These are phyloP conservation scores for Phytophthora cactorum DNA, from an alignment of 352 stramenopile species.

Conservation along the genomic window DNA sequence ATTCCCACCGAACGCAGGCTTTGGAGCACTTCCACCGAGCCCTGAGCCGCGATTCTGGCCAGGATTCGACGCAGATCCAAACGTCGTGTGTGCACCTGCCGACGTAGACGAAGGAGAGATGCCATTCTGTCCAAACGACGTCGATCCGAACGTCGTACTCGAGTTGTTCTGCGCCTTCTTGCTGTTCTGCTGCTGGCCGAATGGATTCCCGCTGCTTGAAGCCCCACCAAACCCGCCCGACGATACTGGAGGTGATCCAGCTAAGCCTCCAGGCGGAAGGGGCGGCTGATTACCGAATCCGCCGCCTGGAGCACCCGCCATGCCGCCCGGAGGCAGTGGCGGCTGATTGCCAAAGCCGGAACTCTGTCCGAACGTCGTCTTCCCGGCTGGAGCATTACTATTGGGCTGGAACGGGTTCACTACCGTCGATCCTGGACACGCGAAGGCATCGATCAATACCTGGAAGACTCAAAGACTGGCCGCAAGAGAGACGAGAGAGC, in stretches of 20 bases:
- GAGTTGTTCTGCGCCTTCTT: conserved; percentile 18
- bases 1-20: conserved; percentile 21
- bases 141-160: conserved; percentile 24
- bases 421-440: conserved; percentile 38
- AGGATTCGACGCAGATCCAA: conserved; percentile 31
- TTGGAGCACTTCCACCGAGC: conserved; percentile 14
- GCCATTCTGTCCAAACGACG: conserved; percentile 23
- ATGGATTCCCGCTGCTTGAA: conserved; percentile 26
- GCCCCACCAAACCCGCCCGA: conserved; percentile 19
- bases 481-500: conserved; percentile 11
- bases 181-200: conserved; percentile 27
- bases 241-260: conserved; percentile 12
- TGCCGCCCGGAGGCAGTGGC: conserved; percentile 31
- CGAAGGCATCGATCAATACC: conserved; percentile 46
- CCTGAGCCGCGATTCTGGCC: conserved; percentile 21
- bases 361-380: conserved; percentile 48
- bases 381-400: conserved; percentile 4
- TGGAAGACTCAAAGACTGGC: conserved; percentile 17
- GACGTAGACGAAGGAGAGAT: conserved; percentile 6
- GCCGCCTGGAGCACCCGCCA: conserved; percentile 18
- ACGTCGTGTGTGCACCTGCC: conserved; percentile 22
- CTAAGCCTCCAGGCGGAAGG: conserved; percentile 30
- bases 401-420: conserved; percentile 43
- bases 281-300: conserved; percentile 29
- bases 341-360: conserved; percentile 35